These are phyloP conservation scores for Globisporangium paddicum DNA, from an alignment of 352 stramenopile genomes.

Conservation along the genomic window DNA sequence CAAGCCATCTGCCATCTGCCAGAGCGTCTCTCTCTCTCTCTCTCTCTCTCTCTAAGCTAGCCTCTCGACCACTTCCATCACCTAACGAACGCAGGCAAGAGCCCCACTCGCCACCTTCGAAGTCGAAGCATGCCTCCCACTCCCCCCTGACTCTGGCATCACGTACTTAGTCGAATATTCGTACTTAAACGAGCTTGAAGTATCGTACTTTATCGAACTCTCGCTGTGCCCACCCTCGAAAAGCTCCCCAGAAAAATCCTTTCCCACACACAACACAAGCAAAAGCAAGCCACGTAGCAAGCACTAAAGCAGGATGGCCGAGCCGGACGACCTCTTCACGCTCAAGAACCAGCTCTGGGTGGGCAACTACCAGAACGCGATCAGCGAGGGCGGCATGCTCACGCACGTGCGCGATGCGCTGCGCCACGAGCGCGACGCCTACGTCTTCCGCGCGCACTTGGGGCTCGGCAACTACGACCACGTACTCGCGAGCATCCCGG, in stretches of 20 bases:
- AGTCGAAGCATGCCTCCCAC: background rate
- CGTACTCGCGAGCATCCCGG: slow-evolving; percentile 85
- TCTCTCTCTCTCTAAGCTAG: no score
- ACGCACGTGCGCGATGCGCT: slow-evolving; percentile 81
- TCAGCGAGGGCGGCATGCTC: slow-evolving; percentile 90
- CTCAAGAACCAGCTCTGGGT: slow-evolving; percentile 97
- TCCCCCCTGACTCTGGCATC: background rate
- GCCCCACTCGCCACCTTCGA: no score
- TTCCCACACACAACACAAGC: background rate
- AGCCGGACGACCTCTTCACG: slow-evolving; percentile 98
- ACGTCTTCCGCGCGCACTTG: slow-evolving; percentile 90
- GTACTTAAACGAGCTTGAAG: background rate
- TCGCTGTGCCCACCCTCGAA: background rate
- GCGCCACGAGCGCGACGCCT: slow-evolving; percentile 92
- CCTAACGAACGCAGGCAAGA: no score
- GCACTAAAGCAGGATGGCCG: slow-evolving; percentile 46
- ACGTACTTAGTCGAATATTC: background rate
- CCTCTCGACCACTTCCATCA: no score
- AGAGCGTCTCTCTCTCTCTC: no score
- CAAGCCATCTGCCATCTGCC: no score
- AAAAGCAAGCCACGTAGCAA: background rate
- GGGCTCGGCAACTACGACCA: slow-evolving; percentile 87
- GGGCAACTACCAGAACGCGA: slow-evolving; percentile 93
- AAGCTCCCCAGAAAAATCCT: slow-evolving; percentile 1
- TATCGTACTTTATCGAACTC: slow-evolving; percentile 1